Evolutionary conservation across 768 basidiomycete species (phyloP).

Genomic region (Lentinula lateritia): DNA sequence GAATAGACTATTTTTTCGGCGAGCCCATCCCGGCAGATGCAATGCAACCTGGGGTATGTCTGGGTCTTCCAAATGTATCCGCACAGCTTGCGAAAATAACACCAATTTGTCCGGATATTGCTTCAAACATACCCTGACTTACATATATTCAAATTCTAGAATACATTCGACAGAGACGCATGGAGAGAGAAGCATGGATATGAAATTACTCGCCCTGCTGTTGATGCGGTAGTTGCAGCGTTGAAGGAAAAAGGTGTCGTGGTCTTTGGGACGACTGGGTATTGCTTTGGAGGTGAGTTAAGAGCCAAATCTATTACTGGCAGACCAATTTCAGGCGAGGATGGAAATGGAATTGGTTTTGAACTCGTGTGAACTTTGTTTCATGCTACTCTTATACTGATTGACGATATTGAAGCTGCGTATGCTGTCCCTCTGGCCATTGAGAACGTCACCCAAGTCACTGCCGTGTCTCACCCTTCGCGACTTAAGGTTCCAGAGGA

Average conservation of each 20-base stretch:
- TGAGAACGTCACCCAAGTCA: slow-evolving; percentile 18
- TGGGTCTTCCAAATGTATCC: no score
- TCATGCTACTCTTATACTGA: slow-evolving; percentile 5
- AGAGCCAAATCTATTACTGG: not conserved
- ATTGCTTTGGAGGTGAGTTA: slow-evolving; percentile 32
- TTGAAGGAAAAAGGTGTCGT: slow-evolving; percentile 25
- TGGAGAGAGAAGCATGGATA: slow-evolving; percentile 31
- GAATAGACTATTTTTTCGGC: slow-evolving; percentile 14
- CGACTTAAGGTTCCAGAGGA: slow-evolving; percentile 24
- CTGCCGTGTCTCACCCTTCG: slow-evolving; percentile 25
- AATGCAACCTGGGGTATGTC: not conserved
- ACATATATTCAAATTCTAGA: not conserved
- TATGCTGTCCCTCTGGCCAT: slow-evolving; percentile 24
- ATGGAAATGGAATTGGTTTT: not conserved
- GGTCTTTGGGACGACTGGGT: slow-evolving; percentile 33
- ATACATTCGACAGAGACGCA: slow-evolving; percentile 17
- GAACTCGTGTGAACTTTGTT: not conserved
- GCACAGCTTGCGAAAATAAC: not conserved
- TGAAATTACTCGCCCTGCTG: slow-evolving; percentile 23
- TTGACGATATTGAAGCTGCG: slow-evolving; percentile 15
- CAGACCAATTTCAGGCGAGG: not conserved
- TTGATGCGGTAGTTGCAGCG: slow-evolving; percentile 29
- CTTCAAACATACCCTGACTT: not conserved
- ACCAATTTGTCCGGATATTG: not conserved
- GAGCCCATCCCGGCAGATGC: slow-evolving; percentile 11